A percentile compares a stretch with the other conserved stretches of the same genome.
Evolutionary conservation across 2,329 filamentous ascomycete species (phyloP).

Genomic region (Fusarium irregulare): DNA sequence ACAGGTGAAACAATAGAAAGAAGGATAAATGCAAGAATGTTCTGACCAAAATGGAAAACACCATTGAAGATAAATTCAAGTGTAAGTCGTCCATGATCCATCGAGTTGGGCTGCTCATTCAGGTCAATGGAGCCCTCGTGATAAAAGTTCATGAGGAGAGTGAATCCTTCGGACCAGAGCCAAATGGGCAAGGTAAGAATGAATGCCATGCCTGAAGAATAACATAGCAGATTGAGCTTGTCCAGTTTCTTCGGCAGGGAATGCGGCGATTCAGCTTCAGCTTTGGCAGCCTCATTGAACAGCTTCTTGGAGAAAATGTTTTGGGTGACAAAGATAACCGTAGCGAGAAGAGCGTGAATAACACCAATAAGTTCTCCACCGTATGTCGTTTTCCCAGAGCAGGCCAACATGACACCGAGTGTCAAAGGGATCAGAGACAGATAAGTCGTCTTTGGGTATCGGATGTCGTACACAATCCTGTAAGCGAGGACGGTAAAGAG

Average conservation of each 20-base stretch:
- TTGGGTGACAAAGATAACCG: conserved; percentile 94
- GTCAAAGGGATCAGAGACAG: conserved; percentile 91
- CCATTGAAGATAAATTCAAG: conserved; percentile 98
- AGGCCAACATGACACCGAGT: conserved; percentile 93
- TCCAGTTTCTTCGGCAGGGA: conserved; percentile 82
- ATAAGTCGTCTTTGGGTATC: conserved; percentile 88
- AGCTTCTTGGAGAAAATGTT: conserved; percentile 99
- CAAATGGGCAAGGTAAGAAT: conserved; percentile 89
- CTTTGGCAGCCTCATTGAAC: conserved; percentile 91
- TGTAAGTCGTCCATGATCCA: conserved; percentile 77
- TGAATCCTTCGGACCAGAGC: conserved; percentile 89
- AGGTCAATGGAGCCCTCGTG: conserved; percentile 81
- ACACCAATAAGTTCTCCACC: conserved; percentile 92
- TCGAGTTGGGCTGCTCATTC: conserved; percentile 69
- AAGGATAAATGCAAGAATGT: conserved; percentile 92
- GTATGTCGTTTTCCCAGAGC: conserved; percentile 82
- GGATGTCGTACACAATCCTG: conserved; percentile 86
- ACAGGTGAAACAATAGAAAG: conserved; percentile 95
- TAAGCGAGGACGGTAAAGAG: conserved; percentile 96
- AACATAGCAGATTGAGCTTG: conserved; percentile 95
- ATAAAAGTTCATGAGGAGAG: conserved; percentile 80
- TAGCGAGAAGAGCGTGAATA: conserved; percentile 86
- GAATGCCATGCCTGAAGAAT: conserved; percentile 95
- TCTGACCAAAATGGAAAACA: conserved; percentile 95
- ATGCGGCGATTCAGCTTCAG: conserved; percentile 77